Conservation (phyloP, 306 rosid species). For the Sphenostylis stenocarpa region DNA sequence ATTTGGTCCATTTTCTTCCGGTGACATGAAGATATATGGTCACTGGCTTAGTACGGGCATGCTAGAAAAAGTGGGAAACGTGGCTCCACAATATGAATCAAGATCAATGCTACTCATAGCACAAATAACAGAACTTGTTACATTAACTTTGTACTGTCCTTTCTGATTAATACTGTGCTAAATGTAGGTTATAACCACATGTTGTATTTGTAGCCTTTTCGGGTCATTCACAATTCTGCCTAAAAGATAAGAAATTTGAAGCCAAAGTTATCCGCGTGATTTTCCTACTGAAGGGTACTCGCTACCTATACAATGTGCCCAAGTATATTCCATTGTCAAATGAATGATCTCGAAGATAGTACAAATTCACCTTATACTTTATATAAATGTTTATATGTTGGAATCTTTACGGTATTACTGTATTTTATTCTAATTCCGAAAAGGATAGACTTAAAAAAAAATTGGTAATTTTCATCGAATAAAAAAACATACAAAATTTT, state of each 20-base stretch:
- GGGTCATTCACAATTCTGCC: not conserved
- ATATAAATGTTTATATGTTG: not conserved
- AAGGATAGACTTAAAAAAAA: not conserved
- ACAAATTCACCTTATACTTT: not conserved
- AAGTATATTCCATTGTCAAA: not conserved
- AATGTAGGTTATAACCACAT: not conserved
- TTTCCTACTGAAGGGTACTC: not conserved
- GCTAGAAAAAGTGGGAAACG: conserved; percentile 30
- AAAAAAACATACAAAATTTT: not conserved
- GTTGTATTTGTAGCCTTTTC: conserved; percentile 1
- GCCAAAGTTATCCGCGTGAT: conserved; percentile 3
- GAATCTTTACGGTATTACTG: not conserved
- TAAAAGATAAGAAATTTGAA: not conserved
- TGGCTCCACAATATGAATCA: conserved; percentile 26
- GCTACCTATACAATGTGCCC: not conserved
- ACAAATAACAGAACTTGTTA: not conserved
- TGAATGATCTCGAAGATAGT: not conserved
- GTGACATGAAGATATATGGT: conserved; percentile 7
- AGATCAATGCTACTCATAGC: conserved; percentile 17
- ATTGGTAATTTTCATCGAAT: not conserved
- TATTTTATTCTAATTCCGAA: not conserved
- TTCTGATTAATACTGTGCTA: not conserved
- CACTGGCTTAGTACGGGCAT: conserved; percentile 10
- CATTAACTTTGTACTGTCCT: conserved; percentile 1
- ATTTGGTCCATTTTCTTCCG: conserved; percentile 11